These are phyloP conservation scores for Eremothecium coryli DNA, from an alignment of 1,139 yeast genomes.

Conservation along the genomic window DNA sequence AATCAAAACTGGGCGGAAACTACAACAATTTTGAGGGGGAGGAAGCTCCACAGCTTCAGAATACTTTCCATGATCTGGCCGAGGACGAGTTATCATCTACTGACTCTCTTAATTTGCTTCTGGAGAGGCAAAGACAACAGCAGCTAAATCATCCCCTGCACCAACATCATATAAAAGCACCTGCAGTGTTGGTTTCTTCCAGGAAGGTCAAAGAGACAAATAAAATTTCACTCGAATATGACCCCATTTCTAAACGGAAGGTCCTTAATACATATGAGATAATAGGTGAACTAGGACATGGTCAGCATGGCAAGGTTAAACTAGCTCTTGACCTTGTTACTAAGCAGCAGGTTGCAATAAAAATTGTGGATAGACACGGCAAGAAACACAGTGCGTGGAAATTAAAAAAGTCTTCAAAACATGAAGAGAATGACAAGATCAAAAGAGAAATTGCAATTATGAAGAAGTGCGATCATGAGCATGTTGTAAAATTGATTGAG, in stretches of 20 bases:
- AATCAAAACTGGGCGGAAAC: background rate
- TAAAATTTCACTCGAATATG: conserved; percentile 72
- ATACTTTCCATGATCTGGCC: background rate
- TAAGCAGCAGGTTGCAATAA: conserved; percentile 78
- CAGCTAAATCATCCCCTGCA: conserved; percentile 36
- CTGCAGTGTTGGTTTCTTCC: conserved; percentile 7
- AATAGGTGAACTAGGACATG: conserved; percentile 78
- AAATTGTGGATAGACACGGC: conserved; percentile 75
- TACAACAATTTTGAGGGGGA: background rate
- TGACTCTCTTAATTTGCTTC: conserved; percentile 33
- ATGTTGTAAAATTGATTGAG: conserved; percentile 78
- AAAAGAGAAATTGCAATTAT: conserved; percentile 90
- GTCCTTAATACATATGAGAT: conserved; percentile 87
- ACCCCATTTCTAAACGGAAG: conserved; percentile 77
- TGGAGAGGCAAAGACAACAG: conserved; percentile 33
- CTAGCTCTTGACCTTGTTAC: conserved; percentile 68
- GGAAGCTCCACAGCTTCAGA: background rate
- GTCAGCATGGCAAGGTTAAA: conserved; percentile 97
- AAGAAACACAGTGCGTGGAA: conserved; percentile 23
- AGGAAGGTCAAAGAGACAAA: conserved; percentile 73
- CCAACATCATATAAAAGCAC: conserved; percentile 28
- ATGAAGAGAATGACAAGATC: conserved; percentile 43
- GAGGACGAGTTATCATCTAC: conserved; percentile 27
- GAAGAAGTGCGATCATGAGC: conserved; percentile 88
- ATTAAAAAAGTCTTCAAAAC: conserved; percentile 12